phyloP scores from a whole-genome alignment of 164 flowering plant species.

The Piper longum region DNA sequence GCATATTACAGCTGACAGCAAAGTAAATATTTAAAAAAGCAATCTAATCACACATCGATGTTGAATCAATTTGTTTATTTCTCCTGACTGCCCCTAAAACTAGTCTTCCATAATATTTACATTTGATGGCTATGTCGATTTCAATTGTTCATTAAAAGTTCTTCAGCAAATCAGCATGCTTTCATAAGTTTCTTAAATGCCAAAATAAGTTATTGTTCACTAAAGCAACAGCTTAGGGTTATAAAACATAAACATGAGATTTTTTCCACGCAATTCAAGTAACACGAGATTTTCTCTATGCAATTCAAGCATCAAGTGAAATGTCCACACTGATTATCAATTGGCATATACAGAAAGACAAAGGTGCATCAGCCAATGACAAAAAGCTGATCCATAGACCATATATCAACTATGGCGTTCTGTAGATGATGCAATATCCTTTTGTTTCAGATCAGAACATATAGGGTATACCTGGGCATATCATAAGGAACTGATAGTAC shows the following conservation, averaged over 20 bases:
- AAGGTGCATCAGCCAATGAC: background rate
- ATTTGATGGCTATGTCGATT: background rate
- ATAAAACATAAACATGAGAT: no score
- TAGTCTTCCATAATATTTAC: no score
- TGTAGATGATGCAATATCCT: no score
- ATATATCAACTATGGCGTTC: no score
- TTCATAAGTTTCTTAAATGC: background rate
- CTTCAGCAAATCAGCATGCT: background rate
- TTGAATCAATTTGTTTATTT: background rate
- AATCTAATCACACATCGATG: background rate
- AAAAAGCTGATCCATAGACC: background rate
- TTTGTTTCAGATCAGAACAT: background rate
- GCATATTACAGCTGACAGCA: background rate
- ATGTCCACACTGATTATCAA: no score
- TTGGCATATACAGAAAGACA: background rate
- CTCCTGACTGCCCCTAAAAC: background rate
- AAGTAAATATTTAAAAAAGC: background rate
- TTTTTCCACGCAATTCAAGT: background rate
- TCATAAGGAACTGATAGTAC: conserved; percentile 93
- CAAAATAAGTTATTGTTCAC: background rate
- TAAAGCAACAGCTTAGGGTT: background rate
- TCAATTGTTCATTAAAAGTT: background rate
- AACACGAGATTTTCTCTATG: background rate
- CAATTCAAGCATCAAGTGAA: no score
- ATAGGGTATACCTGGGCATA: conserved; percentile 67